Evolutionary conservation across 2,329 filamentous ascomycete species (phyloP).

Genomic region (Aspergillus sp.): DNA sequence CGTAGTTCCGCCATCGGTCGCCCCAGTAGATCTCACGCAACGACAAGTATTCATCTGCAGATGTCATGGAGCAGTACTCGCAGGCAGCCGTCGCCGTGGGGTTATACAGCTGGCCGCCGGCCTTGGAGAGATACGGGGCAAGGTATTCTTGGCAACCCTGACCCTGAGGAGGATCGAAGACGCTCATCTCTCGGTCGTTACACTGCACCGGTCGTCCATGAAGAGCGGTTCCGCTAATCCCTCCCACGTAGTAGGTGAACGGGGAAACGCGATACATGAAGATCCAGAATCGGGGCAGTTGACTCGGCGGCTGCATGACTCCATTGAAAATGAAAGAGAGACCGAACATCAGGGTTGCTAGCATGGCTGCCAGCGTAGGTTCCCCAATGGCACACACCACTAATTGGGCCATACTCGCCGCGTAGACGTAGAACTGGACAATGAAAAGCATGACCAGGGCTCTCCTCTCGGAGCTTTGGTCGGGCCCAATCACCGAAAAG

Average conservation of each 20-base stretch:
- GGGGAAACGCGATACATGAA: conserved; percentile 76
- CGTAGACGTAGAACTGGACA: conserved; percentile 8
- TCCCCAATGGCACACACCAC: conserved; percentile 3
- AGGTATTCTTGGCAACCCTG: conserved; percentile 61
- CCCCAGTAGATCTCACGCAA: conserved; percentile 49
- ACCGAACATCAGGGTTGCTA: neutral
- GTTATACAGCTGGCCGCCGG: conserved; percentile 55
- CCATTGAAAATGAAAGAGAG: conserved; percentile 37
- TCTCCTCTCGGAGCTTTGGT: neutral
- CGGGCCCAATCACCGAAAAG: conserved; percentile 60
- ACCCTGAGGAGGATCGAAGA: conserved; percentile 57
- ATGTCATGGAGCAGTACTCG: conserved; percentile 40
- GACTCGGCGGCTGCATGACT: conserved; percentile 21
- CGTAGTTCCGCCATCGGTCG: conserved; percentile 67
- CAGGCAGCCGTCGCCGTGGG: conserved; percentile 49
- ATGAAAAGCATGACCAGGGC: conserved; percentile 6
- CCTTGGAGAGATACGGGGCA: conserved; percentile 42
- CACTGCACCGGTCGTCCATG: conserved; percentile 65
- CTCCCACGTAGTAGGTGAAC: conserved; percentile 57
- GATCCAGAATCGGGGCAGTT: conserved; percentile 70
- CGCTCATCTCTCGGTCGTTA: conserved; percentile 65
- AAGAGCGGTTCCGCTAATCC: conserved; percentile 66
- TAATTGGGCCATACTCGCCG: conserved; percentile 7
- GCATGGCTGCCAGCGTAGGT: neutral
- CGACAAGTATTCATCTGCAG: conserved; percentile 37